These are phyloP conservation scores for Pseudogymnoascus sp. DNA, from an alignment of 2,329 filamentous ascomycete genomes.

Conservation along the genomic window DNA sequence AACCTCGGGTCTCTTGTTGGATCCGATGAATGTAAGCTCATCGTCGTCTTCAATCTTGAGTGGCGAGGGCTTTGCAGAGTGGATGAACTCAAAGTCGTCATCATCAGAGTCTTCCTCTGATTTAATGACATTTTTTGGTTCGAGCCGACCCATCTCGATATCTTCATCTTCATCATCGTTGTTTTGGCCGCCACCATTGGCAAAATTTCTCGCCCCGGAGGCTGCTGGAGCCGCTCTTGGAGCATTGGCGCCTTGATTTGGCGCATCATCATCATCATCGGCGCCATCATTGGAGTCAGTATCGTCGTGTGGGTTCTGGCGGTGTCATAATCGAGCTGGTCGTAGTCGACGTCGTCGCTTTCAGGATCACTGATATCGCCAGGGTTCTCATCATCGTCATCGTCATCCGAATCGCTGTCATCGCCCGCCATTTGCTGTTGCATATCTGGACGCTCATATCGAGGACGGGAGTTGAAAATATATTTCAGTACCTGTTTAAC, in stretches of 20 bases:
- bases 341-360: neutral
- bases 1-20: neutral
- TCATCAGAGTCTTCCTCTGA: neutral
- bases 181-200: neutral
- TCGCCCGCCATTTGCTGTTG: too few species aligned
- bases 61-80: too few species aligned
- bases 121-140: neutral
- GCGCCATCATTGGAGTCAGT: neutral
- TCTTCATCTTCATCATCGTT: neutral
- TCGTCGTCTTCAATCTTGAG: neutral
- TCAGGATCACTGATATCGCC: too few species aligned
- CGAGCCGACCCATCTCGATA: neutral
- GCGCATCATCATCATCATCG: neutral
- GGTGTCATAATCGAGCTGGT: too few species aligned
- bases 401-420: too few species aligned
- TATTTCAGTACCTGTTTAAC: too few species aligned
- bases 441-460: too few species aligned
- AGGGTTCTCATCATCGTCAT: too few species aligned
- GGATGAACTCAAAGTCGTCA: neutral
- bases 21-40: neutral
- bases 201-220: neutral
- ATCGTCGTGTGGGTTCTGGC: too few species aligned
- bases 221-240: neutral
- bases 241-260: neutral
- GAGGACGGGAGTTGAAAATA: too few species aligned